These are phyloP conservation scores for Besnoitia besnoiti DNA, from an alignment of 169 alveolate species.

Conservation along the genomic window DNA sequence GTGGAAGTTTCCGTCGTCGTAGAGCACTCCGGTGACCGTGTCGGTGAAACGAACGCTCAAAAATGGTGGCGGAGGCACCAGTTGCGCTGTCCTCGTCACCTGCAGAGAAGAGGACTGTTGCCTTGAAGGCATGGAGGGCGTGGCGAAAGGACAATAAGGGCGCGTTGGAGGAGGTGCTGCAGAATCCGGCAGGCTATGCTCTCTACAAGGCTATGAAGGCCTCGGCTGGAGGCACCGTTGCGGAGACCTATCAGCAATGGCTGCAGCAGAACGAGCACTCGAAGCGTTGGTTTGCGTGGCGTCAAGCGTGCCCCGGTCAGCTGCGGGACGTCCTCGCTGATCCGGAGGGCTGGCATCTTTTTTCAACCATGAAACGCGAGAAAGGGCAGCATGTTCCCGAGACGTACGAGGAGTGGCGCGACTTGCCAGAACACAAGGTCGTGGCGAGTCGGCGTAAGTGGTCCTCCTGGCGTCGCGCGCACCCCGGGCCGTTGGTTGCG, in stretches of 20 bases:
- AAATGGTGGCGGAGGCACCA: constrained; percentile 2
- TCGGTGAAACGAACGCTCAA: not conserved
- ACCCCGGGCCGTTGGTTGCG: constrained; percentile 52
- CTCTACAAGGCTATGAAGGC: constrained; percentile 58
- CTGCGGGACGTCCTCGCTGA: constrained; percentile 59
- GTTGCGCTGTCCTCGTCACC: not conserved
- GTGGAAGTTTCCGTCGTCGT: not conserved
- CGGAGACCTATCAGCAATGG: constrained; percentile 49
- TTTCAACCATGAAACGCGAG: constrained; percentile 58
- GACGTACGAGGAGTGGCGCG: constrained; percentile 55
- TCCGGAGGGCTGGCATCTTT: constrained; percentile 64
- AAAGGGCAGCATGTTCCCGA: constrained; percentile 57
- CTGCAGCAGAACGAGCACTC: constrained; percentile 45
- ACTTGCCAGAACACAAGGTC: constrained; percentile 38
- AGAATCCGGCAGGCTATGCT: constrained; percentile 58
- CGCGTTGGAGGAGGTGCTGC: constrained; percentile 65
- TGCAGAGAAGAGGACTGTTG: constrained; percentile 27
- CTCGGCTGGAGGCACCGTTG: constrained; percentile 26
- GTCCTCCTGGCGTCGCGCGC: constrained; percentile 65
- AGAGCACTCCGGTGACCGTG: not conserved
- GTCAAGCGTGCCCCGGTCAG: constrained; percentile 47
- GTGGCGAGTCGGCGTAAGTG: not conserved
- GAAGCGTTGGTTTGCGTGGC: constrained; percentile 62
- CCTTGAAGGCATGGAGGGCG: constrained; percentile 56
- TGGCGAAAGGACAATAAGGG: constrained; percentile 58